Base-by-base conservation (phyloP, 2,329 filamentous ascomycete genomes). In the Thielaviopsis musarum region DNA sequence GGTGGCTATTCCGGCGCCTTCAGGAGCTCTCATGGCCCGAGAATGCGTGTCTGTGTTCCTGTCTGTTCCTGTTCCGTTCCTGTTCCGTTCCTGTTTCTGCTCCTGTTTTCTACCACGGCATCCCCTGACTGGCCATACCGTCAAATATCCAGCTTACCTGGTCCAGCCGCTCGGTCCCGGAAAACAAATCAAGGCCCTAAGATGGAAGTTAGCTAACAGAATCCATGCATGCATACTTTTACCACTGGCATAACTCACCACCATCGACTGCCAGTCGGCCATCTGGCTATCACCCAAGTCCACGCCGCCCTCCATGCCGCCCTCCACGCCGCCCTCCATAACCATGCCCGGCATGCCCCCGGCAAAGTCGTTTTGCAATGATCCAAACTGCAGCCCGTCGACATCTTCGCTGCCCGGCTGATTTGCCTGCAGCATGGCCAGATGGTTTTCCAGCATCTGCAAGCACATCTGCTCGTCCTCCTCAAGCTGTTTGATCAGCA, bases 401-500 rank as follows among this genome's bases (percentile, higher is more conserved):
- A n/a, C n/a, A n/a, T n/a, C n/a, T n/a, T n/a, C n/a, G 41, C 26
- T 30, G 10, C 56, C 9, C 10, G 15, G 30, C 48, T 51, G 45
- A 19, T 19, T 48, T 7, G 22, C 22, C 24, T 38, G 51, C 19
- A 58, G 10, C 13, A 45, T 30, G 22, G 22, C 24, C 2, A 59
- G 52, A 38, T 59, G 58, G 17, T 66, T 62, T 48, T 72, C 71
- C 2, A 76, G 66, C 12, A 74, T 57, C 1, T 64, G 60, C 26
- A 72, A 62, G 12, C 70, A 69, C 48, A 62, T 64, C n/a, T 67
- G 67, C 6, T 68, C 66, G 0, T 67, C 70, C 0, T 70, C 67
- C 17, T 73, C 69, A 0, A 71, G 72, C 2, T 72, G 69, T 10
- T 68, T 67, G 1, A 76, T 49, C 2, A 78, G 63, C 0, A 67